A percentile compares a stretch with the other conserved stretches of the same genome.
These are phyloP conservation scores for Furcasterigmium sp. DNA, from an alignment of 2,329 filamentous ascomycete genomes.

Conservation along the genomic window DNA sequence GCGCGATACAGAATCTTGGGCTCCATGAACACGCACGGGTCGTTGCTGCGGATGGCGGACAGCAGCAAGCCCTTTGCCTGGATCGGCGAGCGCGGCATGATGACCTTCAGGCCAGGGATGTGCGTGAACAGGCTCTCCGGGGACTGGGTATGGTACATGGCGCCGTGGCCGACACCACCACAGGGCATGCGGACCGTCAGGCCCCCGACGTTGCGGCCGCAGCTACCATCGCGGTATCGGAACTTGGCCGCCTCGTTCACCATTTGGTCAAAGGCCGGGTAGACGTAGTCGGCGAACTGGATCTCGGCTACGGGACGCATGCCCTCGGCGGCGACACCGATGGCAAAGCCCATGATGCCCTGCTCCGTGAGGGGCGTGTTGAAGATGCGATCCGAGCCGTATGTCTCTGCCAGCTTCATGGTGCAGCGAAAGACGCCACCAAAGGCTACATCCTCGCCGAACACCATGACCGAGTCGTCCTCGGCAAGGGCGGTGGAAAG, in stretches of 20 bases:
- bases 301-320: slow-evolving; percentile 93
- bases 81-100: slow-evolving; percentile 78
- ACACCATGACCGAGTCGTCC: slow-evolving; percentile 83
- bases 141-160: slow-evolving; percentile 81
- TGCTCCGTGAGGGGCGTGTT: slow-evolving; percentile 95
- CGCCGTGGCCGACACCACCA: slow-evolving; percentile 85
- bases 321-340: slow-evolving; percentile 83
- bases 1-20: slow-evolving; percentile 91
- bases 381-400: slow-evolving; percentile 85
- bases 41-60: slow-evolving; percentile 70
- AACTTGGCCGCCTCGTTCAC: slow-evolving; percentile 92
- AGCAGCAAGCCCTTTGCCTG: slow-evolving; percentile 87
- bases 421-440: slow-evolving; percentile 95
- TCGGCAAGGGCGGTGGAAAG: slow-evolving; percentile 74
- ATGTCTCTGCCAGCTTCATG: slow-evolving; percentile 83
- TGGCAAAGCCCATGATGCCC: slow-evolving; percentile 89
- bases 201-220: slow-evolving; percentile 62
- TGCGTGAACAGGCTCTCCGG: slow-evolving; percentile 87
- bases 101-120: slow-evolving; percentile 76
- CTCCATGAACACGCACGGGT: slow-evolving; percentile 90
- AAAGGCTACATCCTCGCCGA: slow-evolving; percentile 96
- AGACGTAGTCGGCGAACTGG: slow-evolving; percentile 93
- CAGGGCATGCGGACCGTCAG: slow-evolving; percentile 87
- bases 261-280: slow-evolving; percentile 87
- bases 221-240: slow-evolving; percentile 65